phyloP scores from a whole-genome alignment of 306 rosid species.

The Arachis hypogaea region DNA sequence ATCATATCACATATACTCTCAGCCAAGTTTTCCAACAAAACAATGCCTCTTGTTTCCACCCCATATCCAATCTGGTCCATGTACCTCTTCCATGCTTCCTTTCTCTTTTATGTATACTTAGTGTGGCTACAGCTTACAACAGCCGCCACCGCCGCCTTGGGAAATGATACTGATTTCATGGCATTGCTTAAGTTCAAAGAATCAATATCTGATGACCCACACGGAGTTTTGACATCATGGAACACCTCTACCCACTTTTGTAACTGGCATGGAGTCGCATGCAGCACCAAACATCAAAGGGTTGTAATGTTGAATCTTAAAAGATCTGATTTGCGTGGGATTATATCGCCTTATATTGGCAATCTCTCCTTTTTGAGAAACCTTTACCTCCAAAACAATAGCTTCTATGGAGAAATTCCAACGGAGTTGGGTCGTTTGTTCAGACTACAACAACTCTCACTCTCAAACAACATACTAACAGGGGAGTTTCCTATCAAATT shows the following conservation, averaged over 20 bases:
- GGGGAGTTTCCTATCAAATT: conserved; percentile 26
- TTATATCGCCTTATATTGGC: not conserved
- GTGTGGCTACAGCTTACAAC: not conserved
- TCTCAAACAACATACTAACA: not conserved
- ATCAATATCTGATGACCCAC: conserved; percentile 18
- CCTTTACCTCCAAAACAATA: not conserved
- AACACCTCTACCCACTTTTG: conserved; percentile 12
- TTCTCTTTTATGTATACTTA: not conserved
- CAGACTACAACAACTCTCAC: not conserved
- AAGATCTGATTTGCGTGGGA: not conserved
- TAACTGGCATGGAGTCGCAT: not conserved
- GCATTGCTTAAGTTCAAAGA: conserved; percentile 10
- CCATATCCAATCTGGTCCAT: not conserved
- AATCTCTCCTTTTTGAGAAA: not conserved
- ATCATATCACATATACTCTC: too few relatives aligned
- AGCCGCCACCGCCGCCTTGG: not conserved
- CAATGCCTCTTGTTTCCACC: not conserved
- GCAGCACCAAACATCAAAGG: conserved; percentile 28
- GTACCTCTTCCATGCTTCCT: not conserved
- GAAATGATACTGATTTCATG: conserved; percentile 24
- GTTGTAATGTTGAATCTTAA: not conserved
- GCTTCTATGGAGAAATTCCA: conserved; percentile 2
- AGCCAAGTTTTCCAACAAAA: not conserved
- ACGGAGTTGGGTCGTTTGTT: not conserved
- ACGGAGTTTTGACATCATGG: conserved; percentile 25